Percentiles rank a stretch among this genome's conserved stretches.
These are phyloP conservation scores for Picea glauca DNA, from an alignment of 75 land plant species.

Conservation along the genomic window DNA sequence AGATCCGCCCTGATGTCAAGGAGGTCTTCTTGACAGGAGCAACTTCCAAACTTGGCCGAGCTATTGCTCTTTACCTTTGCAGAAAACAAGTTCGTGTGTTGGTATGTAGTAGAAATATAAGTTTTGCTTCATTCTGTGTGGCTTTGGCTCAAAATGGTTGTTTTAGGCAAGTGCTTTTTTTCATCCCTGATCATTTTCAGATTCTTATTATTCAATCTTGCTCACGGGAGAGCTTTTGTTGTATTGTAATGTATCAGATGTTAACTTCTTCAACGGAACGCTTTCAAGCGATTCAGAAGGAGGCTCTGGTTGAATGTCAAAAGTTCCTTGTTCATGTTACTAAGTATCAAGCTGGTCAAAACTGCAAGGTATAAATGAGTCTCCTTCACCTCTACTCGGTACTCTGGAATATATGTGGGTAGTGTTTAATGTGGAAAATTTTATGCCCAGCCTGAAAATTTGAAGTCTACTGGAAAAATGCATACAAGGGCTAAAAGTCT, in stretches of 20 bases:
- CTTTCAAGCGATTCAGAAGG: conserved; percentile 67
- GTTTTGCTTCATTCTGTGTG: background rate
- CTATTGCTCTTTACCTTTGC: conserved; percentile 92
- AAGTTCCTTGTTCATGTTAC: conserved; percentile 81
- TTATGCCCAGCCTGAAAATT: background rate
- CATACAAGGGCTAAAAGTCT: too few species aligned
- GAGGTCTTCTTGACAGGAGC: conserved; percentile 96
- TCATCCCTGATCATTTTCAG: too few species aligned
- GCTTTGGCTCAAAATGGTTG: background rate
- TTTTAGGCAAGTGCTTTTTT: background rate
- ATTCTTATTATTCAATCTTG: background rate
- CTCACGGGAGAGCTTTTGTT: background rate
- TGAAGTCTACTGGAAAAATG: too few species aligned
- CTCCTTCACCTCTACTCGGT: background rate
- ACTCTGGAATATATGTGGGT: background rate
- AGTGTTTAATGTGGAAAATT: background rate
- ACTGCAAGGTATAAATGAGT: conserved; percentile 61
- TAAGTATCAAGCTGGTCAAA: conserved; percentile 82
- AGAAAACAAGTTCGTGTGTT: conserved; percentile 55
- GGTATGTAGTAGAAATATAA: conserved; percentile 22
- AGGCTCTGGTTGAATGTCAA: conserved; percentile 66
- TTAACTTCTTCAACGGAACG: conserved; percentile 78
- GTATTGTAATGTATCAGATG: conserved; percentile 55
- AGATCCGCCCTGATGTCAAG: conserved; percentile 54
- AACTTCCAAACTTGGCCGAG: conserved; percentile 96